A percentile compares a stretch with the other conserved stretches of the same genome.
Conservation (phyloP, 163 green algal genomes). For the Chlamydomonas reinhardtii region DNA sequence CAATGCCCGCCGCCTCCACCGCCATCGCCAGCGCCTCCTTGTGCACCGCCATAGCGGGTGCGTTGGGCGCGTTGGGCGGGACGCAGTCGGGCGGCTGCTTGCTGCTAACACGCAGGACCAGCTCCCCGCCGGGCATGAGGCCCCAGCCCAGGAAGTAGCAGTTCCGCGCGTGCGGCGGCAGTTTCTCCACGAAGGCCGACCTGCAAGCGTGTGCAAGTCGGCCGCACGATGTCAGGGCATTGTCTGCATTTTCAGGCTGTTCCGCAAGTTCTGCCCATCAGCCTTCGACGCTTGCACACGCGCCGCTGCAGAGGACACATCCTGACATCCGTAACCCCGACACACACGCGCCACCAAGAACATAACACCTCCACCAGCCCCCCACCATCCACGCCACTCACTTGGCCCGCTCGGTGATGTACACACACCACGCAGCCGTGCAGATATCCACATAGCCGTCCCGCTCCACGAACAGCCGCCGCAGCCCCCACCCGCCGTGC, state of each 20-base stretch:
- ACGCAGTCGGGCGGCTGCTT: not conserved
- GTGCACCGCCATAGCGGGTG: not conserved
- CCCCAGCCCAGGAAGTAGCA: constrained; percentile 39
- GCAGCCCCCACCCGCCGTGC: not conserved
- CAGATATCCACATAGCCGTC: constrained; percentile 14
- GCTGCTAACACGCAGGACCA: constrained; percentile 17
- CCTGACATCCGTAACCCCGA: no score
- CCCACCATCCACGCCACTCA: not conserved
- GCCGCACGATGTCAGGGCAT: no score
- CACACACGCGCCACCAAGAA: no score
- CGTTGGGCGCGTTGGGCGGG: not conserved
- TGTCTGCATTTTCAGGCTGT: no score
- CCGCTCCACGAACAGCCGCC: constrained; percentile 36
- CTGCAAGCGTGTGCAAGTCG: not conserved
- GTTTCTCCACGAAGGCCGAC: not conserved
- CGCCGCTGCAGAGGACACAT: no score
- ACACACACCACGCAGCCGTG: not conserved
- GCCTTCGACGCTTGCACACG: no score
- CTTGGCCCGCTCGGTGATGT: not conserved
- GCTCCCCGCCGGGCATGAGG: constrained; percentile 1
- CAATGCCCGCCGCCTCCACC: not conserved
- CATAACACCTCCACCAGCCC: not conserved
- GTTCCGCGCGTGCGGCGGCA: not conserved
- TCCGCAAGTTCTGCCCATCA: no score
- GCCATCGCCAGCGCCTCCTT: not conserved